phyloP scores from a whole-genome alignment of 805 yeast genomes.

The Kluyveromyces nonfermentans region DNA sequence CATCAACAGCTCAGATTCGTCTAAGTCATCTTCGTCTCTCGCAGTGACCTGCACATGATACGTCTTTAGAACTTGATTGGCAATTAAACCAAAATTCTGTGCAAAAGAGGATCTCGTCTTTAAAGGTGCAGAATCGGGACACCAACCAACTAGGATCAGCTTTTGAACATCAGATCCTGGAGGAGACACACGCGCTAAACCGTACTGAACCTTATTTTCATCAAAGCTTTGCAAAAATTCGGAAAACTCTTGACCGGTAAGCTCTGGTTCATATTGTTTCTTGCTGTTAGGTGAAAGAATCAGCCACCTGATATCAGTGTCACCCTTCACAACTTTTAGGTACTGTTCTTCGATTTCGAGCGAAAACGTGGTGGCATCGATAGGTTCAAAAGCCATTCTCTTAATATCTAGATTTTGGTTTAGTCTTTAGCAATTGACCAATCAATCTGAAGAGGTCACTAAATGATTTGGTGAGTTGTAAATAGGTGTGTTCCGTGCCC shows the following conservation, averaged over 20 bases:
- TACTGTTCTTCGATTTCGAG: constrained; percentile 67
- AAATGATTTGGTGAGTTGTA: too few species aligned
- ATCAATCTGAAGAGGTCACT: background rate
- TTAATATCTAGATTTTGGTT: background rate
- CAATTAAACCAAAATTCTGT: constrained; percentile 64
- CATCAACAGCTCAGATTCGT: constrained; percentile 61
- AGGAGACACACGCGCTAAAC: constrained; percentile 77
- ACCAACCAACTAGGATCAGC: constrained; percentile 84
- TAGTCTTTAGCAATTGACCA: background rate
- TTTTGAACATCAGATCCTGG: constrained; percentile 89
- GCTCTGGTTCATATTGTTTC: constrained; percentile 34
- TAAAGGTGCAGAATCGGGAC: constrained; percentile 90
- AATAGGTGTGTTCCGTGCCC: too few species aligned
- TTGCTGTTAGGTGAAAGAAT: constrained; percentile 66
- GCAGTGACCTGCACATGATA: constrained; percentile 96
- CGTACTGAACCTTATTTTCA: constrained; percentile 85
- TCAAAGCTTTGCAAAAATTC: constrained; percentile 77
- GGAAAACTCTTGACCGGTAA: constrained; percentile 52
- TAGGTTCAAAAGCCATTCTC: constrained; percentile 36
- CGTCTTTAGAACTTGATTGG: constrained; percentile 54
- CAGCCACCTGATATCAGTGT: constrained; percentile 60
- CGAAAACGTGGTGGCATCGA: constrained; percentile 57
- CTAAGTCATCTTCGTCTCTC: constrained; percentile 85
- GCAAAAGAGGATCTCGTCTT: constrained; percentile 70
- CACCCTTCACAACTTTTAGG: constrained; percentile 71